Base-by-base conservation (phyloP, 2,329 filamentous ascomycete genomes). In the Fusarium kyushuense region DNA sequence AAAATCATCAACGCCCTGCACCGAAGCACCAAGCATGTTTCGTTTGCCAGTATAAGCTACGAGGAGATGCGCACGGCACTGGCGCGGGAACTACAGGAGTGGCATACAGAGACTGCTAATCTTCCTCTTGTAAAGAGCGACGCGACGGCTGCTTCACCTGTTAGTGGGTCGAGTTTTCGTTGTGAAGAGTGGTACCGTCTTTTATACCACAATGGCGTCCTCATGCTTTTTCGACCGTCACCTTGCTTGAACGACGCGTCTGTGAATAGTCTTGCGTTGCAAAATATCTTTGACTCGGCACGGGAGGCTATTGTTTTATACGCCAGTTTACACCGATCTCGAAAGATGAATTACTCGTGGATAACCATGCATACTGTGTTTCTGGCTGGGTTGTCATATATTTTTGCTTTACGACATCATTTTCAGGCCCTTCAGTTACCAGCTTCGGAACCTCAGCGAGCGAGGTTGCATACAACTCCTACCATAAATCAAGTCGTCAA, bases 321-420 rank as follows among this genome's bases (percentile, higher is more conserved):
- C 52, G 77, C 82, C 1, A 78, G 76, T 19, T 67, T 85, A 1
- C 81, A 84, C 48, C 78, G 79, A 9, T 81, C 79, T 0, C 75
- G 81, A 6, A 80, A 79, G 45, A 80, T 84, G 57, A 84, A 84
- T 65, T 84, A 80, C 41, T 81, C 79, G 0, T 85, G 83, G 82
- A 80, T 84, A 27, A 83, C 83, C 0, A 77, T 84, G 58, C 83
- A 85, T 49, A 77, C 80, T 1, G 77, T 84, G 2, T 85, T 85
- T 67, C 79, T 84, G 58, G 82, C 82, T 0, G 82, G 82, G 0
- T 61, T 82, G 0, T 80, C 80, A 0, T 83, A 82, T 48, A 77
- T 83, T 4, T 83, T 83, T 38, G 79, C 80, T 0, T 60, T 82
- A 1, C 75, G 79, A 1, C 75, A 78, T 2, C 81, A 82, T 53